Evolutionary conservation across 257 asterid species (phyloP).

Genomic region (Scutellaria baicalensis): DNA sequence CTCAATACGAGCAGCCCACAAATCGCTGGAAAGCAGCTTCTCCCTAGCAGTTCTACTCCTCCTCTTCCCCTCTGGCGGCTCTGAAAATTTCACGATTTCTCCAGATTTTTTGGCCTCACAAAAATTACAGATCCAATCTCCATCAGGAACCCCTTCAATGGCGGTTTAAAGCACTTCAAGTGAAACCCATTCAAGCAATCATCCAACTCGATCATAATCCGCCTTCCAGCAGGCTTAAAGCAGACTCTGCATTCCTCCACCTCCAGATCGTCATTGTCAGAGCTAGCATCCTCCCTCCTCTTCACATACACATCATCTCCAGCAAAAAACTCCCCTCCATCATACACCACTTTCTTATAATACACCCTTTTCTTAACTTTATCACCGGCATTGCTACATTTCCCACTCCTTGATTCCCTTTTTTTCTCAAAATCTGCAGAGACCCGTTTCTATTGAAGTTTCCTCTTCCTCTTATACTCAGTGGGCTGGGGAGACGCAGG

Average conservation of each 20-base stretch:
- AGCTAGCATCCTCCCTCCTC: no score
- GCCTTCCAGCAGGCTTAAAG: no score
- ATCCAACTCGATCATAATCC: no score
- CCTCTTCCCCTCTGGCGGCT: slow-evolving; percentile 64
- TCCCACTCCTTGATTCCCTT: slow-evolving; percentile 15
- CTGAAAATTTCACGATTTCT: slow-evolving; percentile 38
- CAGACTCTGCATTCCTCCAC: no score
- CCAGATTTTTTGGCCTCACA: slow-evolving; percentile 58
- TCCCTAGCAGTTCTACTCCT: slow-evolving; percentile 73
- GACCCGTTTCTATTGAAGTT: slow-evolving; percentile 11
- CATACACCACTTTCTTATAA: no score
- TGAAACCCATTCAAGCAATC: no score
- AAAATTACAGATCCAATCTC: no score
- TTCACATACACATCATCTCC: no score
- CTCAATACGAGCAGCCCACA: slow-evolving; percentile 85
- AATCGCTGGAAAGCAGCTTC: slow-evolving; percentile 79
- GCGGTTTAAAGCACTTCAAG: no score
- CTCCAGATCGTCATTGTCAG: no score
- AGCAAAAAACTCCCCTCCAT: no score
- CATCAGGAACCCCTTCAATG: no score
- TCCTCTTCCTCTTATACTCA: slow-evolving; percentile 50
- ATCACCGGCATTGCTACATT: not conserved
- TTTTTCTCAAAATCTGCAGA: slow-evolving; percentile 17
- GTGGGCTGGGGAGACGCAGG: slow-evolving; percentile 50
- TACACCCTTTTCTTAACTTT: slow-evolving; percentile 39